Evolutionary conservation across 495 filamentous ascomycete genomes (phyloP), one percentile per base, ranked within the genome.

Genomic region (Neurospora sp.): DNA sequence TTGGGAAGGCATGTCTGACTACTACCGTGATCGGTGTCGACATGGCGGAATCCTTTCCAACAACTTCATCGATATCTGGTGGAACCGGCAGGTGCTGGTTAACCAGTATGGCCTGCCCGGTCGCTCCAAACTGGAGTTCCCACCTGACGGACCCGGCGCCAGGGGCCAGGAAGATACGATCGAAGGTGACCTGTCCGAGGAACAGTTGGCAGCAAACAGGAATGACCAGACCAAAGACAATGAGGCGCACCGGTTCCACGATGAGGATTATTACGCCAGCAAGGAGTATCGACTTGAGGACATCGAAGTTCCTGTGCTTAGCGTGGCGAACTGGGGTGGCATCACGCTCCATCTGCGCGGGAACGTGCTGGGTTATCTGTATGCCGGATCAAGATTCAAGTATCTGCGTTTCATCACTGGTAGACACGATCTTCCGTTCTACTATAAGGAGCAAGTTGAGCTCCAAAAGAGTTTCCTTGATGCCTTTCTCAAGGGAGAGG

Each of bases 1-100:
- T 0, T 91, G 89, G 89, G 89, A 91, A 75, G 89, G 89, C n/a
- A 89, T 90, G 87, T 87, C 85, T 1, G 89, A 91, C 72, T 90
- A 89, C 71, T 91, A 90, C 75, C 85, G 88, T 0, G 89, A 90
- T 71, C 81, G 87, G 3, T 89, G 86, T 76, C 82, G 88, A 4
- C 90, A 91, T 72, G 90, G 90, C 3, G 90, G 90, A 2, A 91
- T 92, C 53, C 78, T 90, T 38, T 89, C 87, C 1, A 87, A 90
- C 75, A 79, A 78, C 3, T 91, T 91, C 77, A 89, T 91, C 74
- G 79, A 83, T 42, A 86, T 88, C 72, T 91, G 89, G 89, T 91
- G 89, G 89, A 82, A 89, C 77, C 82, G 89, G 1, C 89, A 91
- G 78, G 88, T 91, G 4, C 74, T 88, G 17, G 76, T 79, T 8